Base-by-base conservation (phyloP, 305 asterid genomes). In the Stenogyne calaminthoides region DNA sequence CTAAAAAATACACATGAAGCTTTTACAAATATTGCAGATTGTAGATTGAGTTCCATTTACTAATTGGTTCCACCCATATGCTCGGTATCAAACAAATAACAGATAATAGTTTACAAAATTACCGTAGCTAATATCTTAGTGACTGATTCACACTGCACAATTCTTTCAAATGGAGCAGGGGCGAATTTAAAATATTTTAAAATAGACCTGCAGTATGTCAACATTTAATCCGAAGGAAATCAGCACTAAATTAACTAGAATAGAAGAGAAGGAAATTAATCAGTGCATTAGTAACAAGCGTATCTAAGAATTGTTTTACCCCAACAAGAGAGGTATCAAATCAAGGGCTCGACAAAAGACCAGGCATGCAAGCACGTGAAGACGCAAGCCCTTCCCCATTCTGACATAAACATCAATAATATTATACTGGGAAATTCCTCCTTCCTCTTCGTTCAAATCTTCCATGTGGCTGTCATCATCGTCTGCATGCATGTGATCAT, bases 91-190 rank as follows among this genome's bases (percentile, higher is more conserved):
- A 2, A 27, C 32, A 27, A 27, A 27, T 27, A 27, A 27, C 32
- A 27, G 32, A 2, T 2, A 27, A 27, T 27, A 64, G 52, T 46
- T 34, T 47, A 54, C 34, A 71, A 19, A 19, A 70, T 62, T 89
- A 94, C 99, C 91, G 51, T 59, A 54, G 78, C 19, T 40, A 83
- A 73, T 59, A 82, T 84, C 73, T 73, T 68, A 25, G 71, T 59
- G 79, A 81, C 83, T 61, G 84, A 71, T 74, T 67, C 66, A 58
- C 71, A 79, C 73, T 56, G 83, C 77, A 58, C 83, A 18, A 92
- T 81, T 84, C 95, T 87, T 80, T 90, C 81, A 52, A 92, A 92
- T 18, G 98, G 98, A 77, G 98, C 88, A 78, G 98, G 97, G 60
- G 98, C 94, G 83, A 67, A 79, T 60, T 81, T 70, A 71, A 92